Evolutionary conservation across 495 filamentous ascomycete species (phyloP), one percentile per base, ranked within the genome.

Genomic region (Aspergillus funiculosus): DNA sequence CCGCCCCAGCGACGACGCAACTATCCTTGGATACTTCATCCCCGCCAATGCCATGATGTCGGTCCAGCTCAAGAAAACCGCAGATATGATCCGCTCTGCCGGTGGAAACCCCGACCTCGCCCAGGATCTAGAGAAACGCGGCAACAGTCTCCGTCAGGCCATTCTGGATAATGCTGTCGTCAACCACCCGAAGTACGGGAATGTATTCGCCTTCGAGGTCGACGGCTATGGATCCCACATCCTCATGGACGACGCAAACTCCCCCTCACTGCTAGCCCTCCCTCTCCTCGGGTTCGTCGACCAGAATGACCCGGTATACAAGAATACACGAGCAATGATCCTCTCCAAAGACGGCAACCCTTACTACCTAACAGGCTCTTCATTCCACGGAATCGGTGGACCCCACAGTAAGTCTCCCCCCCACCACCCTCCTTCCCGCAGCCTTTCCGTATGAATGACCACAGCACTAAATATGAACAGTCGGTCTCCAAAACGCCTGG

Each of bases 181-280:
- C n/a, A 64, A 70, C 3, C 89, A 95, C 56, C 76, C 82, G 51
- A 82, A 76, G 30, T 95, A 83, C 51, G 94, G 94, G 21, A 70
- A 85, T 15, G 92, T 99, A 3, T 99, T 95, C 60, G 92, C 92
- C 5, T 99, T 85, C 59, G 92, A 99, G 64, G 88, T 97, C 10
- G 92, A 99, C 60, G 92, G 92, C 1, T 99, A 92, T 54, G 94
- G 92, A 35, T 89, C 86, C 9, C 74, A 79, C 4, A 85, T 95
- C 39, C 63, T 98, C 22, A 97, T 98, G 92, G 92, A 99, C 53
- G 92, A 99, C 60, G 92, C 92, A 9, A 99, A 99, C 53, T 77
- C 97, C 27, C 92, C 92, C 1, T 95, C 89, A 0, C 67, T 99
- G 7, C 73, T 99, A 1, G 81, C 90, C 14, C 72, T 99, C 8